Evolutionary conservation across 1,284 basidiomycete genomes (phyloP).

Genomic region (Ceratobasidium sp.): DNA sequence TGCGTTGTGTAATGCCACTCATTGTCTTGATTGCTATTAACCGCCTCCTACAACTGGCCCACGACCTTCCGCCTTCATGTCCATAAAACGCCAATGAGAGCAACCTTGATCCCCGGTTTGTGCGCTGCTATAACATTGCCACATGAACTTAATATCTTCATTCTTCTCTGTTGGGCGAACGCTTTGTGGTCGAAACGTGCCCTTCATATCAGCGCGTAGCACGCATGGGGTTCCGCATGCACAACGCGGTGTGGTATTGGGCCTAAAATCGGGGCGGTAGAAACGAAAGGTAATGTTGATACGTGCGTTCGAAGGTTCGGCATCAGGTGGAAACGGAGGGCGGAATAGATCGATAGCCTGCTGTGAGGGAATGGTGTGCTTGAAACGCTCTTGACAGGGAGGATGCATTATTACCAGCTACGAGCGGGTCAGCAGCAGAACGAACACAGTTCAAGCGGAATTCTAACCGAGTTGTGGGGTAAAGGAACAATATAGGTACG

Average conservation of each 20-base stretch:
- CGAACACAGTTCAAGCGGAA: slow-evolving; percentile 8
- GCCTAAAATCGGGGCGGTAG: slow-evolving; percentile 86
- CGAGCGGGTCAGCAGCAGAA: slow-evolving; percentile 9
- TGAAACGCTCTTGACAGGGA: slow-evolving; percentile 89
- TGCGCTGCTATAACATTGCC: slow-evolving; percentile 87
- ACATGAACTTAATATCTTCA: slow-evolving; percentile 76
- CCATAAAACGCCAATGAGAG: slow-evolving; percentile 82
- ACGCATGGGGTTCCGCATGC: slow-evolving; percentile 71
- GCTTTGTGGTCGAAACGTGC: slow-evolving; percentile 16
- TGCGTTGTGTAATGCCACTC: neutral
- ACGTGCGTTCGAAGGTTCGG: slow-evolving; percentile 71
- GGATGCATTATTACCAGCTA: slow-evolving; percentile 93
- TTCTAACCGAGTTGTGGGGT: slow-evolving; percentile 82
- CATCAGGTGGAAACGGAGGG: slow-evolving; percentile 68
- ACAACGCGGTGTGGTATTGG: slow-evolving; percentile 77
- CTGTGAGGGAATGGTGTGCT: slow-evolving; percentile 84
- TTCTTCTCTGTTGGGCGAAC: slow-evolving; percentile 46
- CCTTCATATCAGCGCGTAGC: slow-evolving; percentile 49
- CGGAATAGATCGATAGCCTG: slow-evolving; percentile 80
- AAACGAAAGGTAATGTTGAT: slow-evolving; percentile 93
- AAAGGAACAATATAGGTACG: slow-evolving; percentile 88
- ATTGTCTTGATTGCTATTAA: neutral
- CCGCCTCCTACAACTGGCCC: slow-evolving; percentile 61
- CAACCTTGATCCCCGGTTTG: slow-evolving; percentile 89
- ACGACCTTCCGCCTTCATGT: slow-evolving; percentile 79